Percentiles rank a stretch among this genome's conserved stretches.
Evolutionary conservation across 2,329 filamentous ascomycete species (phyloP).

Genomic region (Cladosporium velox): DNA sequence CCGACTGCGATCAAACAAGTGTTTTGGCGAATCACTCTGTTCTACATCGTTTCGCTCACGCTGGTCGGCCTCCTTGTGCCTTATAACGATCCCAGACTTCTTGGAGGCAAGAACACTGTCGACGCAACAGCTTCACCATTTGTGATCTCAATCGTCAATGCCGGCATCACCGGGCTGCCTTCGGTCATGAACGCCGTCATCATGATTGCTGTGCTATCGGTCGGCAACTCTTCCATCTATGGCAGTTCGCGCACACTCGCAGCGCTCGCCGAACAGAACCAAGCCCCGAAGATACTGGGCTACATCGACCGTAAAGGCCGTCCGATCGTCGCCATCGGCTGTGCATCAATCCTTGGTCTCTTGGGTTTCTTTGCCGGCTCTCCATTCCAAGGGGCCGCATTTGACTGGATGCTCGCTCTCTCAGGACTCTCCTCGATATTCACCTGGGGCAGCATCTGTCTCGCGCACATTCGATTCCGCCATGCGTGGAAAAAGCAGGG

Average conservation of each 20-base stretch:
- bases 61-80: conserved; percentile 40
- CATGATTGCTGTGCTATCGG: conserved; percentile 60
- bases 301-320: conserved; percentile 76
- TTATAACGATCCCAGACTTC: conserved; percentile 38
- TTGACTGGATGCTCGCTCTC: conserved; percentile 78
- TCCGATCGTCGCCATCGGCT: conserved; percentile 70
- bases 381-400: conserved; percentile 60
- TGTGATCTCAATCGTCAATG: conserved; percentile 63
- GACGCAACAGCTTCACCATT: conserved; percentile 59
- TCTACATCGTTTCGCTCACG: conserved; percentile 39
- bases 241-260: conserved; percentile 81
- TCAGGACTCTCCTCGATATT: conserved; percentile 74
- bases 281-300: conserved; percentile 59
- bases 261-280: conserved; percentile 73
- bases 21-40: conserved; percentile 39
- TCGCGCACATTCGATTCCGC: conserved; percentile 92
- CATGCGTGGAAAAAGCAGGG: conserved; percentile 69
- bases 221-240: conserved; percentile 58
- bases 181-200: conserved; percentile 69
- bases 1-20: conserved; percentile 40
- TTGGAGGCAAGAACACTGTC: conserved; percentile 38
- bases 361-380: conserved; percentile 76
- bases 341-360: conserved; percentile 69
- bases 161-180: conserved; percentile 62
- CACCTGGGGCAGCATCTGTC: conserved; percentile 81